These are phyloP conservation scores for Platanus orientalis DNA, from an alignment of 164 flowering plant species.

Conservation along the genomic window DNA sequence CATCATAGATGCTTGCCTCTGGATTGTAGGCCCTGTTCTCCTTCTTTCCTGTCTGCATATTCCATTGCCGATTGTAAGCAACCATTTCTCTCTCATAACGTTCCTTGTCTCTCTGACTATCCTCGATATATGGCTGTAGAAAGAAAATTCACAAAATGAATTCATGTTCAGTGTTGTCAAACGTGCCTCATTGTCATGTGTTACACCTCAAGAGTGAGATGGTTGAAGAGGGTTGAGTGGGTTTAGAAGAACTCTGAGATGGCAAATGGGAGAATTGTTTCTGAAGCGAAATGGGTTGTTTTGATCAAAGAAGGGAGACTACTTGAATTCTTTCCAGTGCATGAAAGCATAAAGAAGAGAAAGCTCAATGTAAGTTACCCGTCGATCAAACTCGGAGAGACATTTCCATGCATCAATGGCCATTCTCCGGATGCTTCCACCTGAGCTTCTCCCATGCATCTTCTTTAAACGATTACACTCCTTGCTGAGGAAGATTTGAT, in stretches of 20 bases:
- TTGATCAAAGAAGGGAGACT: too few relatives aligned
- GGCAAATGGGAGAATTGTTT: too few relatives aligned
- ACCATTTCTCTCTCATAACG: conserved; percentile 26
- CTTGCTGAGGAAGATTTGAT: conserved; percentile 25
- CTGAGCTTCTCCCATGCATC: conserved; percentile 17
- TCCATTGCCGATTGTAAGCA: conserved; percentile 18
- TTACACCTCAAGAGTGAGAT: too few relatives aligned
- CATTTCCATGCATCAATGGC: conserved; percentile 33
- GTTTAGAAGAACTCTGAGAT: too few relatives aligned
- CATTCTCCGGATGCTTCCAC: conserved; percentile 13
- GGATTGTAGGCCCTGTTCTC: neutral
- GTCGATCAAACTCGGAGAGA: conserved; percentile 28
- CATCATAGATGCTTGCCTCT: conserved; percentile 3
- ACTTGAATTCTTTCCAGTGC: neutral
- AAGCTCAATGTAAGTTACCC: conserved; percentile 18
- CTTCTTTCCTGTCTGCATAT: neutral
- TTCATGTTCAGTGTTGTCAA: neutral
- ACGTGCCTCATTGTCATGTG: neutral
- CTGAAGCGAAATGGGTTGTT: too few relatives aligned
- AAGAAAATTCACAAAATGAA: neutral
- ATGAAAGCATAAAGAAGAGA: neutral
- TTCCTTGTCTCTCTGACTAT: conserved; percentile 32
- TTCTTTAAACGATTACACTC: conserved; percentile 29
- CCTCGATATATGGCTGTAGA: conserved; percentile 41
- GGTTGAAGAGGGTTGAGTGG: too few relatives aligned